Conservation (phyloP, 1,284 basidiomycete species). For the Sporisorium reilianum region DNA sequence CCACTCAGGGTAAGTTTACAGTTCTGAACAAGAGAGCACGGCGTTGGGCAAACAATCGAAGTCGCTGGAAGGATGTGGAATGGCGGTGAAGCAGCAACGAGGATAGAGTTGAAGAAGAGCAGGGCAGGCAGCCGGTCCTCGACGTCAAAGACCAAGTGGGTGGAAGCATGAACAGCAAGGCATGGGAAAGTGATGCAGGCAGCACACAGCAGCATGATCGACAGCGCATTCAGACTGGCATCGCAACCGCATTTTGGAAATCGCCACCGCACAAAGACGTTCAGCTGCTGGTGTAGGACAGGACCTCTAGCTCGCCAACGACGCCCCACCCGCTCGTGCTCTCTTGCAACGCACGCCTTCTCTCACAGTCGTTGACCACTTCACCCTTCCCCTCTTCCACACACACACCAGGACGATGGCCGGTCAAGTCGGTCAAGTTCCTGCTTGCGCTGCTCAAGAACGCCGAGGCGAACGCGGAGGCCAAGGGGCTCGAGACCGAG, state of each 20-base stretch:
- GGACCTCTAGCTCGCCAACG: too few species aligned
- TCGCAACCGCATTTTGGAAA: neutral
- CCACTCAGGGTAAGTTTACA: conserved; percentile 88
- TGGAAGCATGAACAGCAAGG: neutral
- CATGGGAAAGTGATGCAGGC: neutral
- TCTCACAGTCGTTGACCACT: conserved; percentile 17
- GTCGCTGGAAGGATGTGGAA: neutral
- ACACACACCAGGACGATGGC: conserved; percentile 83
- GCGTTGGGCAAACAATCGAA: neutral
- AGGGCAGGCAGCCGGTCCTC: too few species aligned
- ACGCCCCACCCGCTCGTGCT: too few species aligned
- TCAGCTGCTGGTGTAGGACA: too few species aligned
- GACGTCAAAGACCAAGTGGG: neutral
- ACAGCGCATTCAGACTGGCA: neutral
- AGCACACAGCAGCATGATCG: neutral
- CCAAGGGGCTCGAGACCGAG: conserved; percentile 93
- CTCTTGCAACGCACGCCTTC: neutral
- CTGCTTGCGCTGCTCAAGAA: conserved; percentile 96
- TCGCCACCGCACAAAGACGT: neutral
- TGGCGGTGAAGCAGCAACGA: neutral
- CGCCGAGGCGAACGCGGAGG: conserved; percentile 98
- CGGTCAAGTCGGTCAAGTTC: conserved; percentile 98
- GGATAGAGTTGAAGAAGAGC: neutral
- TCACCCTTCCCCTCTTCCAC: neutral
- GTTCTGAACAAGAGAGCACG: neutral